Evolutionary conservation across 805 yeast genomes (phyloP), one percentile per base, ranked within the genome.

Genomic region (Starmera amethionina): DNA sequence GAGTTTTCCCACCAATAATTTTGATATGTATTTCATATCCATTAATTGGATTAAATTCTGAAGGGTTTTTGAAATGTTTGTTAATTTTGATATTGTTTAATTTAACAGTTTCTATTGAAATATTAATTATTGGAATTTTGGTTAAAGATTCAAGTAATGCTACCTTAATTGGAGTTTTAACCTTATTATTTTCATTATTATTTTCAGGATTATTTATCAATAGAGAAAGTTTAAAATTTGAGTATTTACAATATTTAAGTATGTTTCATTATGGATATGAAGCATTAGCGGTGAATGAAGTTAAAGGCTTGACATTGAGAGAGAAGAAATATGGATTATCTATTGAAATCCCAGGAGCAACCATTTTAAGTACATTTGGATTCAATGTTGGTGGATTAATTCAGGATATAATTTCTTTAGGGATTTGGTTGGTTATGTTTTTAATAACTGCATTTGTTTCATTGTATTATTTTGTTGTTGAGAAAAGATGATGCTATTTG

Each of bases 341-440:
- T 35, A 90, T 93, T 51, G 96, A 88, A 60, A 94, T 93, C 13
- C 98, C 98, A 0, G 98, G 98, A 10, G 97, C 98, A 2, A 94
- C 95, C 2, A 93, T 93, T 41, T 70, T 93, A 50, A 84, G 95
- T 49, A 87, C 97, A 0, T 93, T 93, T 66, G 98, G 98, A 0
- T 93, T 93, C 59, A 75, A 85, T 48, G 90, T 86, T 12, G 76
- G 79, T 19, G 93, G 89, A 2, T 73, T 84, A 40, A 61, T 75
- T 60, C 66, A 67, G 30, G 97, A 93, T 58, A 69, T 81, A 27
- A 56, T 69, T 30, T 75, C 75, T 44, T 67, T 93, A 39, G 64
- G 66, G 0, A 68, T 72, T 0, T 77, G 83, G 67, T 70, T 79
- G 28, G 60, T 67, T 1, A 54, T 68, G 2, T 87, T 87, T 58